Percentiles rank a stretch among this genome's conserved stretches.
Conservation (phyloP, 768 basidiomycete species). For the Cubamyces lactineus region DNA sequence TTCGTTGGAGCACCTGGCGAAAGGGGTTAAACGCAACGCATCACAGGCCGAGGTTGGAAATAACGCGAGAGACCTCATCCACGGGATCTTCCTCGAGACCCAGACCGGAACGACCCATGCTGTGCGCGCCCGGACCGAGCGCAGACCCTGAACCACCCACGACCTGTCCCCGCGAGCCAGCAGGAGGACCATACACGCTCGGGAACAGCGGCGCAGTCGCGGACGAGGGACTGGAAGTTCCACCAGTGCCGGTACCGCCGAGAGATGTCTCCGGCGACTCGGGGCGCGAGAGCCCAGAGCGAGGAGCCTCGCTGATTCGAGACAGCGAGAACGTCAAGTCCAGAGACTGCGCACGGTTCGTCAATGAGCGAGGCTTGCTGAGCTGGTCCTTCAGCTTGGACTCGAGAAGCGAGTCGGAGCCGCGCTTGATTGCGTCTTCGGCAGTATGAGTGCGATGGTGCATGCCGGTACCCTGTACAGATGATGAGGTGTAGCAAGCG, state of each 20-base stretch:
- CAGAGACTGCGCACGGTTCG: conserved; percentile 87
- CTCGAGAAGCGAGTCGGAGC: conserved; percentile 82
- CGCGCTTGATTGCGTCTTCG: conserved; percentile 79
- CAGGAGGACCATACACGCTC: conserved; percentile 72
- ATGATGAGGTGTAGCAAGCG: background rate
- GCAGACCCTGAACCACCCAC: conserved; percentile 34
- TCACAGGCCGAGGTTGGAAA: conserved; percentile 53
- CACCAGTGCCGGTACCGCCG: conserved; percentile 59
- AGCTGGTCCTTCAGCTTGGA: conserved; percentile 80
- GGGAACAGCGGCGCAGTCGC: conserved; percentile 81
- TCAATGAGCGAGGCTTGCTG: conserved; percentile 77
- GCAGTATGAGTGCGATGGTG: conserved; percentile 67
- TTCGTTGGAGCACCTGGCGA: background rate
- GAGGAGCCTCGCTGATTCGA: conserved; percentile 71
- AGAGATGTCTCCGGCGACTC: conserved; percentile 82
- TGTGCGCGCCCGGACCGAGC: conserved; percentile 27
- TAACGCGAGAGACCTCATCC: conserved; percentile 77
- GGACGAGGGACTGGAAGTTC: conserved; percentile 79
- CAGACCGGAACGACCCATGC: conserved; percentile 31
- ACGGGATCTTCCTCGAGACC: conserved; percentile 57
- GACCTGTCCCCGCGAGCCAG: conserved; percentile 32
- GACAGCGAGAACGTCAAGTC: conserved; percentile 85
- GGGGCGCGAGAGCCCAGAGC: conserved; percentile 62
- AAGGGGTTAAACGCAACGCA: background rate
- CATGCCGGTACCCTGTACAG: conserved; percentile 64